These are phyloP conservation scores for Hypoxylon lenormandii DNA, from an alignment of 495 filamentous ascomycete genomes.

Conservation along the genomic window DNA sequence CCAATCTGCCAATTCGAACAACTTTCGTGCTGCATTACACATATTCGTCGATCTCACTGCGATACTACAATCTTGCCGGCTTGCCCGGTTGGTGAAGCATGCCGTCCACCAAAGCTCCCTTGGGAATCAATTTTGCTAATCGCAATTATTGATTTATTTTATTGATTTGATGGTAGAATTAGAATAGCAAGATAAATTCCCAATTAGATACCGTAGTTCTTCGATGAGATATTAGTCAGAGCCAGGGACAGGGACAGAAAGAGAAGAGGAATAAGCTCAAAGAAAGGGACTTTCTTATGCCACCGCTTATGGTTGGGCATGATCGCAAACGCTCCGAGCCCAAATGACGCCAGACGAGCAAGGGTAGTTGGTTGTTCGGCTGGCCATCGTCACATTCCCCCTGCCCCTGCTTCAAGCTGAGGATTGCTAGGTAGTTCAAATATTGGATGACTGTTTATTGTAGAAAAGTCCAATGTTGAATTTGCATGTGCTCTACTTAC, in stretches of 20 bases:
- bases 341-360: constrained; percentile 44
- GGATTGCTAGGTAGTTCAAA: not conserved
- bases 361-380: constrained; percentile 18
- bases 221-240: no score
- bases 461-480: not conserved
- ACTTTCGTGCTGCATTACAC: constrained; percentile 22
- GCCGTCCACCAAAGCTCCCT: constrained; percentile 3
- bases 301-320: constrained; percentile 32
- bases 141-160: no score
- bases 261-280: no score
- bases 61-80: constrained; percentile 37
- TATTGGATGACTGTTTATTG: not conserved
- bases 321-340: constrained; percentile 33
- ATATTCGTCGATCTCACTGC: constrained; percentile 37
- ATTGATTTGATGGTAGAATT: no score
- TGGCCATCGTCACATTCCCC: constrained; percentile 5
- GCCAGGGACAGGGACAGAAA: no score
- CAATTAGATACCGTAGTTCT: not conserved
- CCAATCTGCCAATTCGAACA: constrained; percentile 16
- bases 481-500: not conserved
- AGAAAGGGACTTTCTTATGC: no score
- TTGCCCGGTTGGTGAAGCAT: constrained; percentile 27
- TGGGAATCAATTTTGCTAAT: no score
- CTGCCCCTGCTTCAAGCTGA: constrained; percentile 11
- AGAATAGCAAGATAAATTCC: not conserved